Evolutionary conservation across 2,329 filamentous ascomycete genomes (phyloP).

Genomic region (Allantophomopsis cytisporea): DNA sequence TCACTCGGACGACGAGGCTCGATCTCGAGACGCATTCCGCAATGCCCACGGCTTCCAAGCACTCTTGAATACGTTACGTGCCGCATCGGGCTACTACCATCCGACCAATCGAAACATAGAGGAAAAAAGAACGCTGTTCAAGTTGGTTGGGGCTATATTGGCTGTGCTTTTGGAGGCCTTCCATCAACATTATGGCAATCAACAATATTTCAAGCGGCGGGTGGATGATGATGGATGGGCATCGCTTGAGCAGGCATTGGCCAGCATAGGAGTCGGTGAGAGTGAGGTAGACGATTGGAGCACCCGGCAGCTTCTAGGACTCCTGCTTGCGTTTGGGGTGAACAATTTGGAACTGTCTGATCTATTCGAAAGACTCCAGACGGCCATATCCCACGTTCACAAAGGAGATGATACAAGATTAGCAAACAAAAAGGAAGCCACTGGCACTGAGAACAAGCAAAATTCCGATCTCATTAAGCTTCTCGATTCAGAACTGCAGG

Average conservation of each 20-base stretch:
- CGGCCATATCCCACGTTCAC: neutral
- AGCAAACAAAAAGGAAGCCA: neutral
- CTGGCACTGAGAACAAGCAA: neutral
- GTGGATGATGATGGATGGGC: constrained; percentile 71
- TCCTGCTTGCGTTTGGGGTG: constrained; percentile 67
- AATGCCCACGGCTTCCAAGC: constrained; percentile 67
- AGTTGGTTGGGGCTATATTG: constrained; percentile 57
- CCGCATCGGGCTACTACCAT: constrained; percentile 65
- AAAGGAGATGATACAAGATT: neutral
- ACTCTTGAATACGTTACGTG: constrained; percentile 54
- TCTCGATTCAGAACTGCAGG: constrained; percentile 25
- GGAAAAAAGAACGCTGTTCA: constrained; percentile 53
- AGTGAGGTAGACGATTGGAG: constrained; percentile 55
- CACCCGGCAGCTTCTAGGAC: constrained; percentile 65
- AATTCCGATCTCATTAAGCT: constrained; percentile 13
- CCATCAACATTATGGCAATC: constrained; percentile 70
- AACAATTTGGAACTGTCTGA: constrained; percentile 56
- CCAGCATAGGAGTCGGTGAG: constrained; percentile 50
- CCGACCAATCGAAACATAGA: constrained; percentile 44
- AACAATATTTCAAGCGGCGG: constrained; percentile 68
- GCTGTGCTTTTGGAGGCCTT: constrained; percentile 54
- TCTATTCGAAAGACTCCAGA: neutral
- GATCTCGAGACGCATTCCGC: constrained; percentile 68
- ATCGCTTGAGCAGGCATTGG: constrained; percentile 59
- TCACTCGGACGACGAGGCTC: constrained; percentile 29